phyloP scores from a whole-genome alignment of 805 yeast species.

The Cyberlindnera bimundalis region DNA sequence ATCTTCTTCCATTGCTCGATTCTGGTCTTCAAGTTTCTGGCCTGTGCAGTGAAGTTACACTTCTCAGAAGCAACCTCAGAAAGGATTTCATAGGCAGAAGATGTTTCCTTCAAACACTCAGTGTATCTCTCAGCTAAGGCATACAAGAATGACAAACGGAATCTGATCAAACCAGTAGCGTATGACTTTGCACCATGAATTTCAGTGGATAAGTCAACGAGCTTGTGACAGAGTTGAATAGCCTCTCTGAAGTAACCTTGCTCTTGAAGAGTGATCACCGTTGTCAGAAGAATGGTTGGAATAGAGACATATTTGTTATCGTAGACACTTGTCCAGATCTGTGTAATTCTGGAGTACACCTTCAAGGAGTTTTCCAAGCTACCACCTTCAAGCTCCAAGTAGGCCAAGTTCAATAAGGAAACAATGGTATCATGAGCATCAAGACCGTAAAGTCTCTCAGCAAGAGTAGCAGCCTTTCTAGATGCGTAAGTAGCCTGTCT shows the following conservation, averaged over 20 bases:
- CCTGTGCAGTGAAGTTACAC: conserved; percentile 63
- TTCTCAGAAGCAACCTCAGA: conserved; percentile 59
- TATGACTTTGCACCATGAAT: conserved; percentile 58
- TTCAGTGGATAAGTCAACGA: conserved; percentile 47
- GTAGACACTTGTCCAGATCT: conserved; percentile 53
- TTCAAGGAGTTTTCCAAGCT: conserved; percentile 59
- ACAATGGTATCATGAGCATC: conserved; percentile 77
- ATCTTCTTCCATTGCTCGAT: conserved; percentile 47
- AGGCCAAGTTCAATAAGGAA: conserved; percentile 70
- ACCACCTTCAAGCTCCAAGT: conserved; percentile 59
- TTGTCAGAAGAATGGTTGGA: conserved; percentile 58
- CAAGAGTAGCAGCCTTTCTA: conserved; percentile 65
- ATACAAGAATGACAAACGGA: conserved; percentile 64
- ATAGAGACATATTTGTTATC: conserved; percentile 62
- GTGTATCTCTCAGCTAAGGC: conserved; percentile 49
- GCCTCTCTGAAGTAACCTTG: conserved; percentile 47
- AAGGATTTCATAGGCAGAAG: conserved; percentile 56
- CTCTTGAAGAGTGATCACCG: conserved; percentile 56
- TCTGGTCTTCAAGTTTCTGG: conserved; percentile 59
- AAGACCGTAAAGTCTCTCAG: conserved; percentile 77
- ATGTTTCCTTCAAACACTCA: conserved; percentile 54
- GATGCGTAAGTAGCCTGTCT: conserved; percentile 60
- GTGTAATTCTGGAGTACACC: conserved; percentile 56
- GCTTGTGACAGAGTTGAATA: conserved; percentile 47
- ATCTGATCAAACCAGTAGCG: conserved; percentile 61